Evolutionary conservation across 2,329 filamentous ascomycete genomes (phyloP).

Genomic region (Drechslerella coelobrocha): DNA sequence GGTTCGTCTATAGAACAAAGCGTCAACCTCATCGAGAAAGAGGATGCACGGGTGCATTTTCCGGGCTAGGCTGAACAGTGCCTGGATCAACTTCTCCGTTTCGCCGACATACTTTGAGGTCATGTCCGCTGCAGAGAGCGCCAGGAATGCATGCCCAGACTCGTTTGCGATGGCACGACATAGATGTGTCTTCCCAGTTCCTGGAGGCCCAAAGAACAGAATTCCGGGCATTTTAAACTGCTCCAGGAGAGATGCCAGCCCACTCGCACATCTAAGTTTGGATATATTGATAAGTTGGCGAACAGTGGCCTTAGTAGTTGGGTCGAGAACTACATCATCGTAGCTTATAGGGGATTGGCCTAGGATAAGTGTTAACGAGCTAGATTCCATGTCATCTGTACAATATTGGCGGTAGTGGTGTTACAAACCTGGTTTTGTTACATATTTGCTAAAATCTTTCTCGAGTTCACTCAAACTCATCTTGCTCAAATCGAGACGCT

Average conservation of each 20-base stretch:
- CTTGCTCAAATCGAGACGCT: not conserved
- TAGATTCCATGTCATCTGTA: too few relatives aligned
- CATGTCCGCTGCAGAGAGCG: constrained; percentile 13
- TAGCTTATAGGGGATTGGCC: not conserved
- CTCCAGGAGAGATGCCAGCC: not conserved
- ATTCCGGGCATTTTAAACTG: constrained; percentile 15
- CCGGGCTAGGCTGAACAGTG: constrained; percentile 14
- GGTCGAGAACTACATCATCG: constrained; percentile 12
- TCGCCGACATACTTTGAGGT: constrained; percentile 2
- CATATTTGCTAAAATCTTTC: constrained; percentile 4
- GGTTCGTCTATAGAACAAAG: constrained; percentile 23
- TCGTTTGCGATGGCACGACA: constrained; percentile 24
- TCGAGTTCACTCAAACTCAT: not conserved
- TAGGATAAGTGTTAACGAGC: not conserved
- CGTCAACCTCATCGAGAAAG: constrained; percentile 38
- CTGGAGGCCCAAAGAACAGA: constrained; percentile 27
- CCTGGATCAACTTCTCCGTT: constrained; percentile 24
- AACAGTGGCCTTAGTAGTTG: constrained; percentile 7
- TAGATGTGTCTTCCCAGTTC: constrained; percentile 48
- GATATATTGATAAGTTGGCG: constrained; percentile 4
- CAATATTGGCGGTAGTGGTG: too few relatives aligned
- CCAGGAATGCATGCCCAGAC: constrained; percentile 8
- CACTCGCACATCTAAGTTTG: not conserved
- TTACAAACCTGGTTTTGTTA: too few relatives aligned
- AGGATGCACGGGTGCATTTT: constrained; percentile 34